Evolutionary conservation across 164 flowering plant genomes (phyloP), one percentile per base, ranked within the genome.

Genomic region (Santalum album): DNA sequence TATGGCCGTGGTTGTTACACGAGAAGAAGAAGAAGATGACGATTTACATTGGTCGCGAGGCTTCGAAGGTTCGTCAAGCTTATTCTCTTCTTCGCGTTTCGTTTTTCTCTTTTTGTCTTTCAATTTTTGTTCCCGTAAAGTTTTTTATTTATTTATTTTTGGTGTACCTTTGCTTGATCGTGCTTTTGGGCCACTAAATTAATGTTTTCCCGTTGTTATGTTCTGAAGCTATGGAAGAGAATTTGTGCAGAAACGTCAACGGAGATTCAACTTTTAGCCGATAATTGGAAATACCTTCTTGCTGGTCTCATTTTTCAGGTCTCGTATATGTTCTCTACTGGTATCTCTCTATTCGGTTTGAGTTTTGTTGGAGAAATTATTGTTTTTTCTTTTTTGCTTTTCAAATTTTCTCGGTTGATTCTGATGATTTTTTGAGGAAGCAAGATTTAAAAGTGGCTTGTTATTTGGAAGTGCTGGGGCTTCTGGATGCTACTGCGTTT

Each of bases 241-340:
- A 46, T 91, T 61, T 79, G 80, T 59, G 75, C 80, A 58, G 98
- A 91, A 72, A 63, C 46, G 25, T 59, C 77, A 2, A 72, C 86
- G 21, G 96, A 91, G 72, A 54, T 86, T 65, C 70, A 64, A 27
- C 83, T 91, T 12, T 81, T 91, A 42, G 69, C 71, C 2, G 96
- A 82, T 58, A 86, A 86, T 50, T 88, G 98, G 98, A 88, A 86
- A 63, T 76, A 79, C 69, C 69, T 91, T 62, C 75, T 91, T 16
- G 86, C 76, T 0, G 98, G 98, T 40, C 57, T 91, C 16, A 57
- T 88, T 64, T 88, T 52, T 70, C 98, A 90, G 98, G 98, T 87
- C 43, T 58, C 1, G 18, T 17, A 17, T 46, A 24, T 51, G 12
- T n/a, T 36, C 24, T 45, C 24, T 5, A 3, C 16, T 22, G 49